Evolutionary conservation across 2,329 filamentous ascomycete genomes (phyloP).

Genomic region (Ceratocystiopsis brevicomis): DNA sequence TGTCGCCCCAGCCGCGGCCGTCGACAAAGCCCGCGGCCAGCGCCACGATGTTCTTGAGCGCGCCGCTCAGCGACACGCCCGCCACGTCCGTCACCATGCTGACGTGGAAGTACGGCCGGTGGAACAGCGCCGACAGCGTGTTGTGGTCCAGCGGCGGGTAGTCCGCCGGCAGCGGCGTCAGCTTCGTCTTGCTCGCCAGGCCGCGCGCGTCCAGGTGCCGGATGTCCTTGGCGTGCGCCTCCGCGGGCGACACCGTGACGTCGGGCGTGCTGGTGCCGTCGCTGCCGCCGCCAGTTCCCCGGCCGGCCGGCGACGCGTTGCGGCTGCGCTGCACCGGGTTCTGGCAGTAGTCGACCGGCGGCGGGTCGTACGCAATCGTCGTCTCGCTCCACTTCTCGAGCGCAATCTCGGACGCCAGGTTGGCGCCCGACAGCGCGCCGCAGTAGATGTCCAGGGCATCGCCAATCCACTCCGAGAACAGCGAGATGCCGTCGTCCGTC

Average conservation of each 20-base stretch:
- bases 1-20: constrained; percentile 92
- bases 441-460: constrained; percentile 87
- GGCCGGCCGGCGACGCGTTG: constrained; percentile 21
- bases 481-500: constrained; percentile 61
- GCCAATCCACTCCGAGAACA: constrained; percentile 92
- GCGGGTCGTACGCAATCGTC: constrained; percentile 89
- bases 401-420: constrained; percentile 89
- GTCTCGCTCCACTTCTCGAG: constrained; percentile 90
- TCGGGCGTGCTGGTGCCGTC: constrained; percentile 6
- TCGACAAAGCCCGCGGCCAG: constrained; percentile 89
- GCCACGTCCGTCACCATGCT: constrained; percentile 89
- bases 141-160: constrained; percentile 76
- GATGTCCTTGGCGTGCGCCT: constrained; percentile 18
- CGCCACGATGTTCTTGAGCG: constrained; percentile 92
- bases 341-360: constrained; percentile 60
- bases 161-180: constrained; percentile 59
- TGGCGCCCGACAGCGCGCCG: constrained; percentile 84
- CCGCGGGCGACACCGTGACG: constrained; percentile 13
- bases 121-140: constrained; percentile 72
- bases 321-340: constrained; percentile 40
- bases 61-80: constrained; percentile 83
- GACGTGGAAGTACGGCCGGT: constrained; percentile 94
- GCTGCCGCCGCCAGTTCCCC: constrained; percentile 25
- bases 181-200: constrained; percentile 44
- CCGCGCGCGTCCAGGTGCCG: constrained; percentile 40